Conservation (phyloP, 306 rosid genomes). For the Vigna nakashimae region DNA sequence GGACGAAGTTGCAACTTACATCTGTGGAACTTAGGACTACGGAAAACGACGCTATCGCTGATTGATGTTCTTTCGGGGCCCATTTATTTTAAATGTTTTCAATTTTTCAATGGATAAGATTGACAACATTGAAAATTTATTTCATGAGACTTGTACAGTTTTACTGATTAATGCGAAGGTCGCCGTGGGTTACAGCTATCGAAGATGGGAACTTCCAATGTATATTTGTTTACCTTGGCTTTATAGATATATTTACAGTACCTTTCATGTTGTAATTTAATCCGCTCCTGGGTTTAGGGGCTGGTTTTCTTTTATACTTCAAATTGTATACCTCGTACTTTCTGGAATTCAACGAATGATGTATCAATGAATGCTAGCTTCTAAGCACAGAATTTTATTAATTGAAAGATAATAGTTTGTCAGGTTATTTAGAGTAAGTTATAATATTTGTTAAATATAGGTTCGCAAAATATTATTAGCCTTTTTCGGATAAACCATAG, state of each 20-base stretch:
- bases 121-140: slow-evolving; percentile 12
- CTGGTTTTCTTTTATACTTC: slow-evolving; percentile 7
- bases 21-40: neutral
- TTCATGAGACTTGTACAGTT: slow-evolving; percentile 35
- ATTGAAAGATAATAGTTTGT: neutral
- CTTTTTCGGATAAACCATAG: neutral
- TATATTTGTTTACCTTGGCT: neutral
- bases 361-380: neutral
- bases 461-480: too few species aligned
- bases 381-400: neutral
- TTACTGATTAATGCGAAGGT: slow-evolving; percentile 28
- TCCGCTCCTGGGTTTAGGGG: neutral
- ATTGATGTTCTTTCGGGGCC: slow-evolving; percentile 38
- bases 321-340: neutral
- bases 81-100: slow-evolving; percentile 20
- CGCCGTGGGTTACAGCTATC: slow-evolving; percentile 31
- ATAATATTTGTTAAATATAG: too few species aligned
- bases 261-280: slow-evolving; percentile 19
- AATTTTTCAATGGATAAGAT: slow-evolving; percentile 19
- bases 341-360: slow-evolving; percentile 20
- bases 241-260: slow-evolving; percentile 6
- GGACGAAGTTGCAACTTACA: slow-evolving; percentile 31
- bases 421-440: too few species aligned
- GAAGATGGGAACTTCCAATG: slow-evolving; percentile 13
- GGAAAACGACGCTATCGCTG: neutral